Percentiles rank a stretch among this genome's conserved stretches.
phyloP scores from a whole-genome alignment of 179 eudicot genomes.

The Vitellaria paradoxa region DNA sequence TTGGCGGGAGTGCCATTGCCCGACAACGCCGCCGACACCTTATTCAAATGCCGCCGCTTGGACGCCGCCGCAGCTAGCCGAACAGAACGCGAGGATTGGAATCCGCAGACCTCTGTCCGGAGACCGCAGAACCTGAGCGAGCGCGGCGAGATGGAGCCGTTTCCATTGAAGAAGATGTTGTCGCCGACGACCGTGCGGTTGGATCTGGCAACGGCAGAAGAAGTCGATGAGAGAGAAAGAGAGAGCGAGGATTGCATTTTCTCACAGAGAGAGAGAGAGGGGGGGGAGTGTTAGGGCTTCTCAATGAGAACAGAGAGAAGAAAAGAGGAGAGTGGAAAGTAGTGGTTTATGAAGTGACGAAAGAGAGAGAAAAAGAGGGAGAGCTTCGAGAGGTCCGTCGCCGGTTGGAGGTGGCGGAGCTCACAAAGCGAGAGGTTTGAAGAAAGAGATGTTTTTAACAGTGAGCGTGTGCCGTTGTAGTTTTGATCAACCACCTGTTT shows the following conservation, averaged over 20 bases:
- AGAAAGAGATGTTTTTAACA: too few relatives aligned
- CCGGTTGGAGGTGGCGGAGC: too few relatives aligned
- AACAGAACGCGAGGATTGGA: not conserved
- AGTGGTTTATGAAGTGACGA: too few relatives aligned
- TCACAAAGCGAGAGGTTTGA: too few relatives aligned
- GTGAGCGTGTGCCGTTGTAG: too few relatives aligned
- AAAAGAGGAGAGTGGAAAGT: not conserved
- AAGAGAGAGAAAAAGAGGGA: too few relatives aligned
- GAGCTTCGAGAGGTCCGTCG: too few relatives aligned
- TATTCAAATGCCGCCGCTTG: not conserved
- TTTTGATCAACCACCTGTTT: too few relatives aligned
- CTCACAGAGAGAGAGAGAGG: not conserved
- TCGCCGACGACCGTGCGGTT: not conserved
- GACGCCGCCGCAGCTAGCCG: not conserved
- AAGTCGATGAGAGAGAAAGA: not conserved
- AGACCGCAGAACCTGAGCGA: constrained; percentile 6
- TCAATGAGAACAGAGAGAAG: not conserved
- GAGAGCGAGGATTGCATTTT: not conserved
- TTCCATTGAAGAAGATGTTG: not conserved
- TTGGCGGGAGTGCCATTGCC: constrained; percentile 23
- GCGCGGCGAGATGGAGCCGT: not conserved
- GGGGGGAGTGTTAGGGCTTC: not conserved
- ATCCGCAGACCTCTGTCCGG: not conserved
- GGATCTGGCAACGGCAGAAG: not conserved
- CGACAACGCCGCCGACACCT: constrained; percentile 36